Conservation (phyloP, 1,139 yeast species). For the Geotrichum citri-aurantii region DNA sequence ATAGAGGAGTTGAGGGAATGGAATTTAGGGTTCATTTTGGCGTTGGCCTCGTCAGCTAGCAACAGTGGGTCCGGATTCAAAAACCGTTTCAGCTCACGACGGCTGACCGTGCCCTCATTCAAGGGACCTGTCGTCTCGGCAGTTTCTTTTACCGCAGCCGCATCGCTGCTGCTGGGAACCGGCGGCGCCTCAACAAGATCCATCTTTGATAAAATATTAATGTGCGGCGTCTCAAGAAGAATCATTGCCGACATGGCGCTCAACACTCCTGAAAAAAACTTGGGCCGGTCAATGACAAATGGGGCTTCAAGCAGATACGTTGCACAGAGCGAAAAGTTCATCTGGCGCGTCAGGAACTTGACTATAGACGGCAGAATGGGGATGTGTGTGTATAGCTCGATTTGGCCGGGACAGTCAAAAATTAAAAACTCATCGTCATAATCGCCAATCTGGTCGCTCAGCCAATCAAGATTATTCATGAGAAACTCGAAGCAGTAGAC, state of each 20-base stretch:
- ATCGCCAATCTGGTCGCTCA: slow-evolving; percentile 92
- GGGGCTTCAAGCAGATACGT: slow-evolving; percentile 91
- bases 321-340: slow-evolving; percentile 86
- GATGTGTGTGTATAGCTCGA: slow-evolving; percentile 89
- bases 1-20: slow-evolving; percentile 70
- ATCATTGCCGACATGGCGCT: slow-evolving; percentile 99
- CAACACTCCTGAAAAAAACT: slow-evolving; percentile 91
- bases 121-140: not conserved
- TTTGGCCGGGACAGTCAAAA: slow-evolving; percentile 98
- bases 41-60: slow-evolving; percentile 47
- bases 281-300: slow-evolving; percentile 80
- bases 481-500: slow-evolving; percentile 87
- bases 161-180: slow-evolving; percentile 1
- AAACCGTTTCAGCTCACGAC: slow-evolving; percentile 72
- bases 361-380: slow-evolving; percentile 89
- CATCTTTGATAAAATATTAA: slow-evolving; percentile 77
- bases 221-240: slow-evolving; percentile 86
- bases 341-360: slow-evolving; percentile 67
- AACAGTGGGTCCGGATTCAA: slow-evolving; percentile 87
- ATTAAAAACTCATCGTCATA: slow-evolving; percentile 88
- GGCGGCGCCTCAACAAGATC: slow-evolving; percentile 61
- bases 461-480: slow-evolving; percentile 86
- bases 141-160: slow-evolving; percentile 1
- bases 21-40: slow-evolving; percentile 65
- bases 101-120: slow-evolving; percentile 48